Conservation (phyloP, 805 yeast genomes). For the Citeromyces nyonsensis region DNA sequence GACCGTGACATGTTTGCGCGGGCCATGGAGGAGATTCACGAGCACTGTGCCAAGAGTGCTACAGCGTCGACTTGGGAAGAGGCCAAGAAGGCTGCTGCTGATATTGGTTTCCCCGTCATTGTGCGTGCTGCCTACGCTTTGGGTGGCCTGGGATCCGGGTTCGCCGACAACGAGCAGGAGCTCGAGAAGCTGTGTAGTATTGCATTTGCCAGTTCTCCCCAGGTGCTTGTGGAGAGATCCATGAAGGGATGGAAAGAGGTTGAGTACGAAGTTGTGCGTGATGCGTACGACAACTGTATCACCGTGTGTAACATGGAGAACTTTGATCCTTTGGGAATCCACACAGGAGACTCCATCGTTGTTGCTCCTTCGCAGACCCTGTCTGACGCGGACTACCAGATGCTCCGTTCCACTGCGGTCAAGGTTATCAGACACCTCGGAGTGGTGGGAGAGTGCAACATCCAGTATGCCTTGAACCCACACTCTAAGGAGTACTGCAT, state of each 20-base stretch:
- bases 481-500: constrained; percentile 89
- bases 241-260: constrained; percentile 99
- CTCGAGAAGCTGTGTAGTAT: constrained; percentile 71
- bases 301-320: constrained; percentile 99
- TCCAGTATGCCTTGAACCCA: constrained; percentile 93
- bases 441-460: constrained; percentile 98
- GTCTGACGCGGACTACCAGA: constrained; percentile 92
- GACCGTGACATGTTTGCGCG: constrained; percentile 93
- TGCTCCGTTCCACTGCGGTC: constrained; percentile 95
- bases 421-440: constrained; percentile 95
- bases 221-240: constrained; percentile 86
- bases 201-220: constrained; percentile 94
- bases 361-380: constrained; percentile 98
- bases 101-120: constrained; percentile 88
- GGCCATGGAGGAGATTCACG: constrained; percentile 89
- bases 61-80: constrained; percentile 74
- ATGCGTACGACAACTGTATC: constrained; percentile 92
- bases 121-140: constrained; percentile 95
- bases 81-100: constrained; percentile 71
- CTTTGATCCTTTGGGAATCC: constrained; percentile 96
- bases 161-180: constrained; percentile 79
- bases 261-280: constrained; percentile 97
- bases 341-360: constrained; percentile 97
- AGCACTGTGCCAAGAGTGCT: constrained; percentile 88
- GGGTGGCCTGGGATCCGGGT: constrained; percentile 97